These are phyloP conservation scores for Leccinum arenicola DNA, from an alignment of 768 basidiomycete species.

Conservation along the genomic window DNA sequence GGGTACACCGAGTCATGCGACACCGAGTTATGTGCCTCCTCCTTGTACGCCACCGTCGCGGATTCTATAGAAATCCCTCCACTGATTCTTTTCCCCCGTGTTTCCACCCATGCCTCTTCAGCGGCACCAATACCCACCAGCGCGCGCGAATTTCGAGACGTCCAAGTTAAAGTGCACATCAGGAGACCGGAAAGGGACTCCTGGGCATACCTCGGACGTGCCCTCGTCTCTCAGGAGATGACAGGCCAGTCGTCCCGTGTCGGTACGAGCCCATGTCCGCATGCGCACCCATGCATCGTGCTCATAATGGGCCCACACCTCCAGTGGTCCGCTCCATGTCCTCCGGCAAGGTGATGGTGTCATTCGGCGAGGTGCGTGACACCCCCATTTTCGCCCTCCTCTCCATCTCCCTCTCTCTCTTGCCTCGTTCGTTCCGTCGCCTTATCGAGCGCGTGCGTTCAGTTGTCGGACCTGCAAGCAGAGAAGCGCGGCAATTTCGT, in stretches of 20 bases:
- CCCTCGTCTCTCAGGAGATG: slow-evolving; percentile 71
- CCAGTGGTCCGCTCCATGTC: slow-evolving; percentile 45
- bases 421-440: neutral
- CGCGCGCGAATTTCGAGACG: slow-evolving; percentile 66
- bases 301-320: slow-evolving; percentile 8
- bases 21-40: slow-evolving; percentile 13
- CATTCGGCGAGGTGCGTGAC: slow-evolving; percentile 64
- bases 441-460: slow-evolving; percentile 2
- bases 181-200: slow-evolving; percentile 74
- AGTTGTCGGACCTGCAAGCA: slow-evolving; percentile 74
- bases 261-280: slow-evolving; percentile 46
- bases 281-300: neutral
- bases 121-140: slow-evolving; percentile 22
- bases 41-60: slow-evolving; percentile 18
- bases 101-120: slow-evolving; percentile 5
- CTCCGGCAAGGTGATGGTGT: slow-evolving; percentile 64
- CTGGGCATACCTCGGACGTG: slow-evolving; percentile 81
- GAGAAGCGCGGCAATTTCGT: slow-evolving; percentile 89
- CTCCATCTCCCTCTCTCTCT: no score
- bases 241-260: slow-evolving; percentile 76
- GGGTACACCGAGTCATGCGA: slow-evolving; percentile 11
- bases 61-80: neutral
- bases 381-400: neutral
- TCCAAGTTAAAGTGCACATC: slow-evolving; percentile 84
- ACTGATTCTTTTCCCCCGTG: slow-evolving; percentile 10